Conservation (phyloP, 768 basidiomycete genomes). For the Tulasnella sp. region DNA sequence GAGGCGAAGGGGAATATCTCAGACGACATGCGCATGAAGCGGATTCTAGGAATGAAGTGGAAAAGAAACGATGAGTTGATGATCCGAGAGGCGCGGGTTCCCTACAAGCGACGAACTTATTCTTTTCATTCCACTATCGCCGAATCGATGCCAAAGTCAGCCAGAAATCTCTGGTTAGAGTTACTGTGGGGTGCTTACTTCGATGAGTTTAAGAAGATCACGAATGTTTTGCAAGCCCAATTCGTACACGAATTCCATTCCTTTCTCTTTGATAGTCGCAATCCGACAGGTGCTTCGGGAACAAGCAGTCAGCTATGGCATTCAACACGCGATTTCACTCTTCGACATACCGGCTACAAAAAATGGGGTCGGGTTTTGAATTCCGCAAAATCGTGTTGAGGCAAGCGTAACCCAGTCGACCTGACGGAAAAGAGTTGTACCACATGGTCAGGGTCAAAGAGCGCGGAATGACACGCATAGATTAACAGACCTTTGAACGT, state of each 20-base stretch:
- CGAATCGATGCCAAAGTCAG: constrained; percentile 20
- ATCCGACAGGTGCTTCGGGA: constrained; percentile 57
- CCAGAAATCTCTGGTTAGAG: background rate
- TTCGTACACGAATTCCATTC: constrained; percentile 79
- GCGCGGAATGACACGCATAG: background rate
- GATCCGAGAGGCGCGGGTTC: background rate
- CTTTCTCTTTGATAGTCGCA: constrained; percentile 76
- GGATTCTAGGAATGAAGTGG: constrained; percentile 54
- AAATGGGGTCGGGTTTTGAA: constrained; percentile 68
- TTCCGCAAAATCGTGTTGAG: constrained; percentile 80
- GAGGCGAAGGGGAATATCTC: constrained; percentile 94
- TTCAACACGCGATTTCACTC: background rate
- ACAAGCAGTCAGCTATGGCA: constrained; percentile 17
- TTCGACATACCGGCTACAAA: constrained; percentile 67
- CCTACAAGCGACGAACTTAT: constrained; percentile 52
- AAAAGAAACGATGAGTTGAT: background rate
- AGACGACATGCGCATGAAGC: constrained; percentile 86
- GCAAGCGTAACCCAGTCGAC: constrained; percentile 69
- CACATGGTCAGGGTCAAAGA: constrained; percentile 51
- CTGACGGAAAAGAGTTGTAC: constrained; percentile 29
- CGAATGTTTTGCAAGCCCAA: constrained; percentile 73
- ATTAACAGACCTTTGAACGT: constrained; percentile 55
- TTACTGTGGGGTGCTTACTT: constrained; percentile 42
- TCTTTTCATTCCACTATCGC: constrained; percentile 79
- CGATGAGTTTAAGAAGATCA: constrained; percentile 72